phyloP scores from a whole-genome alignment of 495 filamentous ascomycete species.

The Daldinia vernicosa region DNA sequence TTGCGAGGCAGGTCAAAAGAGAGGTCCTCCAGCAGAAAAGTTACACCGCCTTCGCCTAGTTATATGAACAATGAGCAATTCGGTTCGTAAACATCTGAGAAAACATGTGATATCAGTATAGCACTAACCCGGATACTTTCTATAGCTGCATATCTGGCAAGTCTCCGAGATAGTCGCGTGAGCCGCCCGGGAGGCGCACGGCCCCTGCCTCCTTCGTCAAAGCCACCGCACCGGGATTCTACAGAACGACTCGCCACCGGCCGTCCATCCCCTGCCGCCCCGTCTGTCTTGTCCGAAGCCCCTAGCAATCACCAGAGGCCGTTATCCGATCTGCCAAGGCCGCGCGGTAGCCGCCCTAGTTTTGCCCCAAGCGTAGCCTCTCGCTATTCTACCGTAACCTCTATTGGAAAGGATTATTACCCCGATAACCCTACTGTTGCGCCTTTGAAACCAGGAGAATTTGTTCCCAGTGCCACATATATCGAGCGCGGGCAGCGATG shows the following conservation, averaged over 20 bases:
- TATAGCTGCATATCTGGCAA: conserved; percentile 78
- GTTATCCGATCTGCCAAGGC: conserved; percentile 43
- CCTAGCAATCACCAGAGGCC: conserved; percentile 50
- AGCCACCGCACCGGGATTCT: conserved; percentile 42
- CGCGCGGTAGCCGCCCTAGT: conserved; percentile 47
- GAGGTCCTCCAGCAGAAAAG: conserved; percentile 58
- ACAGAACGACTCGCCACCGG: conserved; percentile 40
- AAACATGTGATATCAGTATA: conserved; percentile 33
- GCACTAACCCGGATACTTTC: conserved; percentile 44
- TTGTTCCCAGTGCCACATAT: conserved; percentile 71
- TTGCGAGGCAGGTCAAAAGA: conserved; percentile 45
- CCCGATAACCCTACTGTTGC: conserved; percentile 48
- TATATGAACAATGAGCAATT: conserved; percentile 92
- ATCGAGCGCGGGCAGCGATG: conserved; percentile 81
- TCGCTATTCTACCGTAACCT: conserved; percentile 49
- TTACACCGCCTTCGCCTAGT: conserved; percentile 74
- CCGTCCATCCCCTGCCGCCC: conserved; percentile 46
- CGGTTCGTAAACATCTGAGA: conserved; percentile 64
- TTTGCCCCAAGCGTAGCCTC: conserved; percentile 53
- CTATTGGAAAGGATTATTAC: conserved; percentile 55
- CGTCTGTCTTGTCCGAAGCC: conserved; percentile 54
- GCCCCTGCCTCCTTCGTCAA: conserved; percentile 69
- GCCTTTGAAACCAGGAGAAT: conserved; percentile 58
- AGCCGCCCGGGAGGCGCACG: conserved; percentile 80
- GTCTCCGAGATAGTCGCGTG: conserved; percentile 80